phyloP scores from a whole-genome alignment of 2,329 filamentous ascomycete species.

The Aspergillus udagawae region DNA sequence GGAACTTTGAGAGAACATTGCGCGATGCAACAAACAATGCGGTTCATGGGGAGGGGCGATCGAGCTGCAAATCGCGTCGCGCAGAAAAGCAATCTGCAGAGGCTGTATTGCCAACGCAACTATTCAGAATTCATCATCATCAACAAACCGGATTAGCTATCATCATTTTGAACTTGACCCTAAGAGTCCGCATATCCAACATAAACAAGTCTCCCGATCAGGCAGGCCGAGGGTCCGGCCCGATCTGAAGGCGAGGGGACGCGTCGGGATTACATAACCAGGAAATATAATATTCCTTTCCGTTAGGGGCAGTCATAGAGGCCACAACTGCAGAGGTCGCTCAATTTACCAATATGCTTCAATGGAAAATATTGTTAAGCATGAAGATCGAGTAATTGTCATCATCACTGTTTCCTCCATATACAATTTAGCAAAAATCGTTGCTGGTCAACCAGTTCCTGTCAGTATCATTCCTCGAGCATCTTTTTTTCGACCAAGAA shows the following conservation, averaged over 20 bases:
- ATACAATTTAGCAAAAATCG: background rate
- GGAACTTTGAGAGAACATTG: conserved; percentile 32
- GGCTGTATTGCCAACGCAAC: conserved; percentile 1
- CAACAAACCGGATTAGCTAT: conserved; percentile 1
- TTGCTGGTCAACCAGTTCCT: background rate
- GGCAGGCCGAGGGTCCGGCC: conserved; percentile 20
- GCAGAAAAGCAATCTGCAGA: conserved; percentile 1
- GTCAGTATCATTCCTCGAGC: background rate
- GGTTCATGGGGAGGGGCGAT: conserved; percentile 7
- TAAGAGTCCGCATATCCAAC: background rate
- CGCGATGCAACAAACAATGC: conserved; percentile 18
- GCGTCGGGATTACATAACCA: conserved; percentile 13
- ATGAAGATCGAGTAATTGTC: too few species aligned
- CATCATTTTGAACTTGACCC: background rate
- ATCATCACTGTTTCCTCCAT: background rate
- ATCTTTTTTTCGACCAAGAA: background rate
- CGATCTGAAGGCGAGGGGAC: conserved; percentile 3
- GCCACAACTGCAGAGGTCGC: conserved; percentile 1
- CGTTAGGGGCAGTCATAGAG: background rate
- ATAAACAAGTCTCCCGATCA: conserved; percentile 37
- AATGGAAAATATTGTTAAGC: background rate
- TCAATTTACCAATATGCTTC: background rate
- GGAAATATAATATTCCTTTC: conserved; percentile 6
- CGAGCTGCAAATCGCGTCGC: conserved; percentile 4
- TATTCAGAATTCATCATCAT: conserved; percentile 8